Evolutionary conservation across 495 filamentous ascomycete species (phyloP).

Genomic region (Stereocaulon alpinum): DNA sequence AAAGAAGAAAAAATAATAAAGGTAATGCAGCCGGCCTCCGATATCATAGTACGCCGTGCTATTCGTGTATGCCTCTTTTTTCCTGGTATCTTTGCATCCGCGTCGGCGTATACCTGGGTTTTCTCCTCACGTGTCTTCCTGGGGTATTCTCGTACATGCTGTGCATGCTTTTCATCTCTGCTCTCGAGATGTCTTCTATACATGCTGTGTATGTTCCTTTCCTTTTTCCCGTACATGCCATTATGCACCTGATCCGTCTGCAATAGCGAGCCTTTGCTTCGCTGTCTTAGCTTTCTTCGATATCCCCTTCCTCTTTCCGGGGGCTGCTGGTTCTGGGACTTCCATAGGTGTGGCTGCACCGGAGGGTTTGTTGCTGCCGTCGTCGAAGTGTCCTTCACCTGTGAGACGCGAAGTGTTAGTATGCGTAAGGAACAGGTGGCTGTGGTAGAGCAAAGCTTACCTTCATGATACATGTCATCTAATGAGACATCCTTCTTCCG

Average conservation of each 20-base stretch:
- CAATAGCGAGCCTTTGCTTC: slow-evolving; percentile 78
- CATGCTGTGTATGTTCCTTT: slow-evolving; percentile 70
- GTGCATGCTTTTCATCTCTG: slow-evolving; percentile 40
- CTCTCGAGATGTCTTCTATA: slow-evolving; percentile 51
- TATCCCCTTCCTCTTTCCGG: slow-evolving; percentile 47
- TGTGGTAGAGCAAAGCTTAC: slow-evolving; percentile 38
- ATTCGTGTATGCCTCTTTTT: neutral
- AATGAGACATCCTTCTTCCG: slow-evolving; percentile 70
- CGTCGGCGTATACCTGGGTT: neutral
- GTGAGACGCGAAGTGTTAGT: slow-evolving; percentile 14
- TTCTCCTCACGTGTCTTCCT: neutral
- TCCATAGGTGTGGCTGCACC: slow-evolving; percentile 74
- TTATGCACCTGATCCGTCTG: slow-evolving; percentile 58
- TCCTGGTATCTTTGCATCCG: neutral
- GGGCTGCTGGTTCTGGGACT: slow-evolving; percentile 36
- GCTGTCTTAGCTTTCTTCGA: slow-evolving; percentile 86
- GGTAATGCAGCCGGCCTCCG: too few species aligned
- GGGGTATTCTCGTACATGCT: slow-evolving; percentile 62
- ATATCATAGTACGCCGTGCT: too few species aligned
- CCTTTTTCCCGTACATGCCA: slow-evolving; percentile 75
- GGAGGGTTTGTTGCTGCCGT: slow-evolving; percentile 65
- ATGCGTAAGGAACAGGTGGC: neutral
- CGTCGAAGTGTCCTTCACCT: slow-evolving; percentile 94
- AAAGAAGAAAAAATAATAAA: too few species aligned
- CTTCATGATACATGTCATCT: slow-evolving; percentile 98